Evolutionary conservation across 2,329 filamentous ascomycete genomes (phyloP), one percentile per base, ranked within the genome.

Genomic region (Aspergillus transmontanensis): DNA sequence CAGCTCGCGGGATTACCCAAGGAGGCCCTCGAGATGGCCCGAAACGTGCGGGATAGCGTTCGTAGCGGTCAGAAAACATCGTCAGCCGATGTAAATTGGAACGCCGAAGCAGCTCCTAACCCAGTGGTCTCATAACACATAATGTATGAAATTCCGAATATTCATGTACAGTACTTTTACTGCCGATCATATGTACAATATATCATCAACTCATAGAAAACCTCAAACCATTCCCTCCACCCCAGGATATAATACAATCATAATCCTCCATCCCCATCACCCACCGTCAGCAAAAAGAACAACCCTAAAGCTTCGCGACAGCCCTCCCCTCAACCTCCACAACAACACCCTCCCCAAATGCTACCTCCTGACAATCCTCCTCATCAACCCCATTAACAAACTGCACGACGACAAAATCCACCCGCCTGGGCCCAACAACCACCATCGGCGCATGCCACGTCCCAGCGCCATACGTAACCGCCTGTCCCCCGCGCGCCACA

Each of bases 371-470:
- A 72, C 93, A 97, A 78, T 99, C 95, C 80, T 98, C 94, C 1
- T 85, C 80, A 0, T 80, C 86, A 14, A 95, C 89, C 2, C 91
- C 93, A 77, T 96, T 98, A 39, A 89, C 89, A 80, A 91, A 95
- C 81, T 98, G 94, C 68, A 91, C 86, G 2, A 98, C 94, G 6
- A 96, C 86, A 77, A 97, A 98, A 74, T 95, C 92, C 55, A 97
- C 82, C 23, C 88, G 84, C 59, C 82, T 79, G 51, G 80, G 76
- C 0, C 94, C 94, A 56, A 98, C 78, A 19, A 92, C 93, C 16
- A 93, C 91, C 94, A 99, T 98, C 0, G 95, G 95, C 65, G 94
- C 93, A 82, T 99, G 95, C 94, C 90, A 99, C 59, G 93, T 97
- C 6, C 93, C 95, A 1, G 91, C 89, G 1, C 87, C 93, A 76